Evolutionary conservation across 2,329 filamentous ascomycete species (phyloP).

Genomic region (Fusarium begoniae): DNA sequence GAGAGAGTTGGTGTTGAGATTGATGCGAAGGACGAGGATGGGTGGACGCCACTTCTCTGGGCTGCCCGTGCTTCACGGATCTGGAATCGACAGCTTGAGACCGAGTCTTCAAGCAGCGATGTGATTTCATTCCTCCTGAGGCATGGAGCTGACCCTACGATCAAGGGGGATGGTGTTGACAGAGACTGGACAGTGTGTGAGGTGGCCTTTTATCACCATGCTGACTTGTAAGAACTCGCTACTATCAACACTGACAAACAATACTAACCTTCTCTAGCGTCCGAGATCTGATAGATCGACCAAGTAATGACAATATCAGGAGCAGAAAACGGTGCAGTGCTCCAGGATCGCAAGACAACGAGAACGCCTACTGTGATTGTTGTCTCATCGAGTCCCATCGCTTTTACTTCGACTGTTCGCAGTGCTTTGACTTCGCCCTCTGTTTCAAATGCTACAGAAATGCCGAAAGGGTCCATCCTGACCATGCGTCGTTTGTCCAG

Average conservation of each 20-base stretch:
- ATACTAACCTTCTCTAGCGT: accelerated
- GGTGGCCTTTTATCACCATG: neutral
- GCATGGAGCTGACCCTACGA: neutral
- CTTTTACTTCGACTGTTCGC: neutral
- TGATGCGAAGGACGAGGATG: slow-evolving; percentile 1
- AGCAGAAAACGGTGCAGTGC: neutral
- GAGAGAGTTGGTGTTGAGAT: neutral
- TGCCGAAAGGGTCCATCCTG: neutral
- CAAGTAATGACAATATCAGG: neutral
- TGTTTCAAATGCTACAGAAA: neutral
- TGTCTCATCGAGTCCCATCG: neutral
- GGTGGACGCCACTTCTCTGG: slow-evolving; percentile 20
- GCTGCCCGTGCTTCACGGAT: neutral
- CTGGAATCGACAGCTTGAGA: neutral
- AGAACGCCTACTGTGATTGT: neutral
- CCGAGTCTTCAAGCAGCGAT: accelerated
- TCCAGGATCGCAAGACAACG: neutral
- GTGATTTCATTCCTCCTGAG: neutral
- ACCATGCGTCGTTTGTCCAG: neutral
- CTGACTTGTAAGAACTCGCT: neutral
- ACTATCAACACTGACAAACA: accelerated
- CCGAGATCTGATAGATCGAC: neutral
- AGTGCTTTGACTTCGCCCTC: neutral
- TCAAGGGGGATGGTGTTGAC: neutral
- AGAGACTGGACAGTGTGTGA: neutral